Evolutionary conservation across 306 rosid genomes (phyloP).

Genomic region (Prunus dulcis): DNA sequence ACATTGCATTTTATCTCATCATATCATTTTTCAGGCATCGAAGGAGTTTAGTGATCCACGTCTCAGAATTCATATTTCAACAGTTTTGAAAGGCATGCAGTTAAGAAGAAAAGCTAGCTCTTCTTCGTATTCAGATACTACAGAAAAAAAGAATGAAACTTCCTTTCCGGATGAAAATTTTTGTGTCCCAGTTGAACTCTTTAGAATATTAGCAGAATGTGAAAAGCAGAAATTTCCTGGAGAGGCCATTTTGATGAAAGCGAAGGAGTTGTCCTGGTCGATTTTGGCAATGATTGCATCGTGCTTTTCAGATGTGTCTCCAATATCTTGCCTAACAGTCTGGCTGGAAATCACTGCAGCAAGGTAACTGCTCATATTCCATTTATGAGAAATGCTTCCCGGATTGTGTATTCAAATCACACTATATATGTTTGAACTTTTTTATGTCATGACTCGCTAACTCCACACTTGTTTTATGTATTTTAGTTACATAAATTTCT

Average conservation of each 20-base stretch:
- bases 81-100: constrained; percentile 84
- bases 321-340: constrained; percentile 77
- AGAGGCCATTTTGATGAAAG: constrained; percentile 78
- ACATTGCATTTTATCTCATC: constrained; percentile 22
- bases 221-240: constrained; percentile 77
- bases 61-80: constrained; percentile 74
- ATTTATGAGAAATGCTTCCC: constrained; percentile 27
- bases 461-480: neutral
- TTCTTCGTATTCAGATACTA: constrained; percentile 47
- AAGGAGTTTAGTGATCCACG: constrained; percentile 87
- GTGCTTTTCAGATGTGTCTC: constrained; percentile 87
- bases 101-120: constrained; percentile 70
- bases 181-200: constrained; percentile 79
- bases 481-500: neutral
- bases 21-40: constrained; percentile 65
- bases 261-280: constrained; percentile 96
- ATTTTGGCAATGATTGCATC: constrained; percentile 93
- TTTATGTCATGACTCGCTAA: neutral
- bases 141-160: constrained; percentile 52
- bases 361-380: constrained; percentile 51
- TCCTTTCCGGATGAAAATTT: constrained; percentile 55
- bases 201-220: constrained; percentile 82
- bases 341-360: constrained; percentile 99
- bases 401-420: constrained; percentile 16
- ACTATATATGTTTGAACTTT: neutral